A percentile compares a stretch with the other conserved stretches of the same genome.
phyloP scores from a whole-genome alignment of 2,329 filamentous ascomycete species.

The Fusarium sp. region DNA sequence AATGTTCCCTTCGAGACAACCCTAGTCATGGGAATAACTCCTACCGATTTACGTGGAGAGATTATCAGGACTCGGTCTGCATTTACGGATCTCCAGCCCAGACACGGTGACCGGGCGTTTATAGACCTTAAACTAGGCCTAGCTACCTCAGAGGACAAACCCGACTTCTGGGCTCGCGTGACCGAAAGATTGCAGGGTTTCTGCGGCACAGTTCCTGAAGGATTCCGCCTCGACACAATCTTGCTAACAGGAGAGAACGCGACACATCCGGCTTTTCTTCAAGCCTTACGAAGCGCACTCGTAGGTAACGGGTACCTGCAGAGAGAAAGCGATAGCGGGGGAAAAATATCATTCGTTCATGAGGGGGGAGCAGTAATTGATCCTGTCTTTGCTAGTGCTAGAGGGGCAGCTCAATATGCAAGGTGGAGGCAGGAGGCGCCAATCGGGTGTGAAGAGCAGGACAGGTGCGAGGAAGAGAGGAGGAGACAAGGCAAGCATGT shows the following conservation, averaged over 20 bases:
- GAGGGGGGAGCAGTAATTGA: background rate
- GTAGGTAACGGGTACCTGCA: background rate
- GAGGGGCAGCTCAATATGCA: background rate
- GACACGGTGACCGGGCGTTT: background rate
- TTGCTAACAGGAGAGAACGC: constrained; percentile 16
- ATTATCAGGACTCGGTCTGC: background rate
- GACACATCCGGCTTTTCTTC: constrained; percentile 10
- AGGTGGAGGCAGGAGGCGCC: constrained; percentile 6
- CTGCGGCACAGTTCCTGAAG: background rate
- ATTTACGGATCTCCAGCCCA: background rate
- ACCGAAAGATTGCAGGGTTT: background rate
- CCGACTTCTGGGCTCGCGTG: background rate
- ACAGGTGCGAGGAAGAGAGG: background rate
- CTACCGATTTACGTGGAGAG: constrained; percentile 6
- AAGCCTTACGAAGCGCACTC: background rate
- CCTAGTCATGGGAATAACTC: background rate
- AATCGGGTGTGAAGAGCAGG: background rate
- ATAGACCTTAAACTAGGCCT: background rate
- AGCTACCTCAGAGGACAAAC: rapidly evolving
- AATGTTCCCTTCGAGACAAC: background rate
- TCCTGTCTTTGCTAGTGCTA: background rate
- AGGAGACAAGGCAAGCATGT: background rate
- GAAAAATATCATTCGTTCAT: rapidly evolving
- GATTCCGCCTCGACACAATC: background rate
- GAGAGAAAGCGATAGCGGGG: background rate